Conservation (phyloP, 352 stramenopile species). For the Globisporangium lucens region DNA sequence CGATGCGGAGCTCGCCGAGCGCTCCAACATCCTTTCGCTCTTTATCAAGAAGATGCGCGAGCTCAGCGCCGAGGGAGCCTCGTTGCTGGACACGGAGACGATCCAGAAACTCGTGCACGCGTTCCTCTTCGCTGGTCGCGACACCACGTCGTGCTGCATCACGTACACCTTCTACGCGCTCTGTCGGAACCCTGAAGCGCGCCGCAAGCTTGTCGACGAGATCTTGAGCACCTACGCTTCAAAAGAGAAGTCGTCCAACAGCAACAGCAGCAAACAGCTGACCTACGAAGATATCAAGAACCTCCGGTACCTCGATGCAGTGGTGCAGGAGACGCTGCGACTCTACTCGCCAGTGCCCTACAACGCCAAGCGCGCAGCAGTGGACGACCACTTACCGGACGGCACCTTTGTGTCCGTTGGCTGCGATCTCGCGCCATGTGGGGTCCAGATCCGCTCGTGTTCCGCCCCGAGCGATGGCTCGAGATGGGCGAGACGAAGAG, state of each 20-base stretch:
- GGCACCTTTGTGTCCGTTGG: conserved; percentile 37
- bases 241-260: neutral
- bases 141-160: conserved; percentile 31
- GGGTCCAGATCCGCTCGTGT: conserved; percentile 38
- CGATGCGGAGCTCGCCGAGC: conserved; percentile 23
- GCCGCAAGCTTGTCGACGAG: conserved; percentile 1
- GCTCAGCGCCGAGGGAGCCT: conserved; percentile 19
- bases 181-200: conserved; percentile 1
- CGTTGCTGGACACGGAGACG: conserved; percentile 27
- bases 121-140: conserved; percentile 41
- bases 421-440: conserved; percentile 36
- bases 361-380: conserved; percentile 49
- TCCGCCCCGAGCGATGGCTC: conserved; percentile 67
- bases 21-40: conserved; percentile 48
- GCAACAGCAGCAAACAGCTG: neutral
- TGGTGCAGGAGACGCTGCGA: conserved; percentile 67
- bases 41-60: conserved; percentile 55
- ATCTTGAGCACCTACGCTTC: neutral
- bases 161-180: conserved; percentile 8
- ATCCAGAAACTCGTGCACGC: conserved; percentile 24
- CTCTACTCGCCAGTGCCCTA: conserved; percentile 71
- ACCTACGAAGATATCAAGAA: conserved; percentile 52
- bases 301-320: conserved; percentile 68
- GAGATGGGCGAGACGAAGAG: conserved; percentile 33
- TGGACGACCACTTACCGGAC: conserved; percentile 6